Evolutionary conservation across 148 eudicot genomes (phyloP).

Genomic region (Heliamphora exappendiculata): DNA sequence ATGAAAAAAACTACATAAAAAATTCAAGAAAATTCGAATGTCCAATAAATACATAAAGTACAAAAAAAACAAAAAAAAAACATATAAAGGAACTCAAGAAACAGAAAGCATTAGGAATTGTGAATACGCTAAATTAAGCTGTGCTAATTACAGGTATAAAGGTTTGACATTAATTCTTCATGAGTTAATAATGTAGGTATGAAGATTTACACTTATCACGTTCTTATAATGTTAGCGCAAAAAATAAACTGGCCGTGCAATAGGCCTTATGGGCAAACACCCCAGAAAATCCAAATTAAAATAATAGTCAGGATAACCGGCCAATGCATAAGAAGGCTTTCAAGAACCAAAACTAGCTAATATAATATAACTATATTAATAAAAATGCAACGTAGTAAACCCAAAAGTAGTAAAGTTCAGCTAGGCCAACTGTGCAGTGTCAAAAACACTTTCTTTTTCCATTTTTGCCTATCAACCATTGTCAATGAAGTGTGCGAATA

Average conservation of each 20-base stretch:
- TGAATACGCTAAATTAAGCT: not conserved
- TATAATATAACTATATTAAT: too few relatives aligned
- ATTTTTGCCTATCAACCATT: too few relatives aligned
- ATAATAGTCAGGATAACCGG: too few relatives aligned
- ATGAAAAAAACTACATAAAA: not conserved
- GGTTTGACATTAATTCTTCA: not conserved
- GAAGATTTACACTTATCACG: not conserved
- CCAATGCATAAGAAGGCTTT: too few relatives aligned
- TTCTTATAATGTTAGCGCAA: not conserved
- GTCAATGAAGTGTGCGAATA: too few relatives aligned
- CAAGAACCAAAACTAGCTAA: too few relatives aligned
- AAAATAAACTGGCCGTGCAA: not conserved
- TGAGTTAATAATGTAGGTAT: not conserved
- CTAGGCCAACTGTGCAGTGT: too few relatives aligned
- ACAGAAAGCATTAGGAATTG: not conserved
- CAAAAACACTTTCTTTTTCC: too few relatives aligned
- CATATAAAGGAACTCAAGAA: not conserved
- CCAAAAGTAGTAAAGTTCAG: too few relatives aligned
- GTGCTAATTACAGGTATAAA: not conserved
- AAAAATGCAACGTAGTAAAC: too few relatives aligned
- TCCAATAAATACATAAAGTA: too few relatives aligned
- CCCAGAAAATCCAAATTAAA: conserved; percentile 1
- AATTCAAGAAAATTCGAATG: too few relatives aligned
- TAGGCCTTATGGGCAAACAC: not conserved
- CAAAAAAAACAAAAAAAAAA: not conserved